Conservation (phyloP, 2,329 filamentous ascomycete genomes). For the Cladosporium sp. region DNA sequence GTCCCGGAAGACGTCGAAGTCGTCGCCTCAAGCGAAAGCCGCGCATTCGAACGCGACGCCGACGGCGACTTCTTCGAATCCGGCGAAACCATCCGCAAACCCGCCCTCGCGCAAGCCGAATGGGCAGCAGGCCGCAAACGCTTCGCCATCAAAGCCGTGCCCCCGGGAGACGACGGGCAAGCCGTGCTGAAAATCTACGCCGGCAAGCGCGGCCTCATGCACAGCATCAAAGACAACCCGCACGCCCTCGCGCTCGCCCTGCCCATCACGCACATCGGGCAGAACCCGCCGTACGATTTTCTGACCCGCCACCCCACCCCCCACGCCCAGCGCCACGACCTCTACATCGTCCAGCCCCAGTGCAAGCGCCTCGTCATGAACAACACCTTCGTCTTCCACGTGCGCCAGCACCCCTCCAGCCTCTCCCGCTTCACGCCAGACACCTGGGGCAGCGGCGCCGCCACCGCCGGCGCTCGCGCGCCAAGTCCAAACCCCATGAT, state of each 20-base stretch:
- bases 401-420: constrained; percentile 83
- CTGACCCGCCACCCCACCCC: constrained; percentile 90
- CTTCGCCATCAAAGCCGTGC: constrained; percentile 86
- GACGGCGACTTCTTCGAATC: constrained; percentile 95
- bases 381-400: constrained; percentile 96
- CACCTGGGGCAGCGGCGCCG: constrained; percentile 34
- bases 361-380: constrained; percentile 84
- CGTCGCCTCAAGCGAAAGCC: constrained; percentile 85
- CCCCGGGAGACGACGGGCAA: constrained; percentile 87
- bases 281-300: constrained; percentile 94
- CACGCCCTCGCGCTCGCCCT: constrained; percentile 85
- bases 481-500: constrained; percentile 48
- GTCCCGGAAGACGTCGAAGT: constrained; percentile 89
- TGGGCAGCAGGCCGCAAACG: constrained; percentile 86
- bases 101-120: constrained; percentile 83
- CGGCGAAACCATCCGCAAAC: constrained; percentile 79
- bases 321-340: constrained; percentile 93
- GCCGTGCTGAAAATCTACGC: constrained; percentile 89
- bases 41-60: constrained; percentile 71
- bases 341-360: constrained; percentile 95
- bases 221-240: constrained; percentile 93
- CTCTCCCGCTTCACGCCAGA: constrained; percentile 39
- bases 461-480: constrained; percentile 34
- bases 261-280: constrained; percentile 84
- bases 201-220: constrained; percentile 92